These are phyloP conservation scores for Pleurotus tuber-regium DNA, from an alignment of 768 basidiomycete genomes.

Conservation along the genomic window DNA sequence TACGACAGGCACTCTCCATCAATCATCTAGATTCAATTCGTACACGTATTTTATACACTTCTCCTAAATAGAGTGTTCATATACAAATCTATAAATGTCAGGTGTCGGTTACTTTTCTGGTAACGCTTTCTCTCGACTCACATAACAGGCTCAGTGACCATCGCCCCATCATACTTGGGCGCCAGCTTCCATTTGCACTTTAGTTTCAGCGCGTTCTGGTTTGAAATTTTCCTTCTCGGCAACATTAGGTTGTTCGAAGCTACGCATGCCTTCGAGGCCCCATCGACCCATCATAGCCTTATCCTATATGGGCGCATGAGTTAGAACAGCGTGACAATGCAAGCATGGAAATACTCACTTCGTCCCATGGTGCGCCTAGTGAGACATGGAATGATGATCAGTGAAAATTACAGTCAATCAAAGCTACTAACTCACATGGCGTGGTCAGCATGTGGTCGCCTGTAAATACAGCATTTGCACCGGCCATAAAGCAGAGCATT, in stretches of 20 bases:
- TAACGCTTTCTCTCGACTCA: too few species aligned
- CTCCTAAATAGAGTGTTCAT: conserved; percentile 3
- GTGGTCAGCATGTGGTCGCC: conserved; percentile 98
- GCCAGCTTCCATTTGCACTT: conserved; percentile 11
- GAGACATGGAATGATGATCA: conserved; percentile 10
- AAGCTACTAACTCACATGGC: conserved; percentile 62
- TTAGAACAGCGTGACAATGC: conserved; percentile 10
- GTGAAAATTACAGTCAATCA: conserved; percentile 13
- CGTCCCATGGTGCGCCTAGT: conserved; percentile 90
- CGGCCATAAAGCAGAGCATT: conserved; percentile 98
- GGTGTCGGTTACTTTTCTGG: too few species aligned
- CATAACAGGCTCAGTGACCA: too few species aligned
- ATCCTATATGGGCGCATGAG: conserved; percentile 47
- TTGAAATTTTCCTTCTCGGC: conserved; percentile 49
- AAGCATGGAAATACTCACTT: conserved; percentile 43
- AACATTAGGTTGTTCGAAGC: conserved; percentile 75
- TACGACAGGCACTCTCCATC: conserved; percentile 7
- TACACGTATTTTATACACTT: conserved; percentile 12
- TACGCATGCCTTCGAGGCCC: conserved; percentile 90
- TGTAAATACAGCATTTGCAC: conserved; percentile 98
- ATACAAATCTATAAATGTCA: conserved; percentile 1
- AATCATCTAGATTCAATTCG: conserved; percentile 9
- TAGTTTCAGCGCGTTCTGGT: conserved; percentile 15
- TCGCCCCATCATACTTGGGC: background rate
- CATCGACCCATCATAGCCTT: conserved; percentile 92